Evolutionary conservation across 768 basidiomycete species (phyloP).

Genomic region (Tephrocybe sp.): DNA sequence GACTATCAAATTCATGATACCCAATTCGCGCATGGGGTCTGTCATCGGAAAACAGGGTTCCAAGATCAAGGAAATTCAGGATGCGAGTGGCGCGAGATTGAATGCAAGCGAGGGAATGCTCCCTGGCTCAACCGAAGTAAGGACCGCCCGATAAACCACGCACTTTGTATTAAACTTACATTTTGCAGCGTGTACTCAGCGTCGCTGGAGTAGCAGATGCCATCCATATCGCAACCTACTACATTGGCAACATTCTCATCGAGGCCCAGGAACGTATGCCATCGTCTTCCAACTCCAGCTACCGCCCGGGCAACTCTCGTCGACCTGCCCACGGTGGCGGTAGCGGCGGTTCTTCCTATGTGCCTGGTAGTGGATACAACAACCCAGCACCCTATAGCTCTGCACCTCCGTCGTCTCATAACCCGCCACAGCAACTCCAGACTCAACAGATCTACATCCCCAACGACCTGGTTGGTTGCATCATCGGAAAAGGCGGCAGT

Average conservation of each 20-base stretch:
- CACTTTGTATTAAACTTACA: background rate
- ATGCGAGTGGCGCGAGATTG: constrained; percentile 92
- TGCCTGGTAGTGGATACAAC: constrained; percentile 66
- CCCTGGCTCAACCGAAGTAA: constrained; percentile 97
- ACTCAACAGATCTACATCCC: constrained; percentile 99
- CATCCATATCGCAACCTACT: constrained; percentile 99
- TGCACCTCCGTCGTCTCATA: constrained; percentile 43
- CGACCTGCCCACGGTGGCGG: constrained; percentile 31
- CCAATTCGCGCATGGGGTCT: constrained; percentile 98
- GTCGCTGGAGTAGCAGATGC: constrained; percentile 99
- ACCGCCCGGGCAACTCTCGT: constrained; percentile 63
- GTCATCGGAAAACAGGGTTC: constrained; percentile 97
- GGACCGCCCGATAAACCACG: constrained; percentile 13
- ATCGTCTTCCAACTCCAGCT: constrained; percentile 60
- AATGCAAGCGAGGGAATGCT: constrained; percentile 99
- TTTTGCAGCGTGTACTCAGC: constrained; percentile 84
- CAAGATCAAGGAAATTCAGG: constrained; percentile 99
- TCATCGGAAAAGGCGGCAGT: constrained; percentile 97
- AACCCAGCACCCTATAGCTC: constrained; percentile 46
- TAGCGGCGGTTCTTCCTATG: constrained; percentile 60
- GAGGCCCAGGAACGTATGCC: constrained; percentile 88
- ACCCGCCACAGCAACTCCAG: constrained; percentile 75
- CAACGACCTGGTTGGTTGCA: constrained; percentile 94
- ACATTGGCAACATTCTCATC: constrained; percentile 96
- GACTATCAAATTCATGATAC: constrained; percentile 99